Base-by-base conservation (phyloP, 768 basidiomycete species). In the Flagelloscypha sp. region DNA sequence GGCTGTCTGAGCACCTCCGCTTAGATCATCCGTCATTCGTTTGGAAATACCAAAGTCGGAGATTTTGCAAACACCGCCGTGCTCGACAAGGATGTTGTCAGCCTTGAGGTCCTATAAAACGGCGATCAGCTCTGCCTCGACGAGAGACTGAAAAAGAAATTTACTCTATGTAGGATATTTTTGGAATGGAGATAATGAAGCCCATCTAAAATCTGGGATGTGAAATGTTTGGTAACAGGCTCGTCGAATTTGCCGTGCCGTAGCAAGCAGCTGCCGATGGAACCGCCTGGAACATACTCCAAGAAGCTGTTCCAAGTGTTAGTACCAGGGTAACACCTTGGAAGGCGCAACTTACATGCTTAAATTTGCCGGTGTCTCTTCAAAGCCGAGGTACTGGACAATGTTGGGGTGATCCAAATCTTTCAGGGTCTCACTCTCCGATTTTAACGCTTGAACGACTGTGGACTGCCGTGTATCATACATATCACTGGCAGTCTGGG, bases 1-100 rank as follows among this genome's bases (percentile, higher is more conserved):
- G 15, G 87, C 85, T 2, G 92, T 94, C 44, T 76, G 79, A 33
- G 84, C 84, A n/a, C 76, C 84, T 48, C 75, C 75, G 35, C 79
- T 74, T 45, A 82, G 79, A 34, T 84, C 73, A 42, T 95, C 89
- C 43, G 85, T 89, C 43, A 79, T 90, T 42, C 87, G 75, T 61
- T 97, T 98, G n/a, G 90, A 94, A 38, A 98, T 97, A 27, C 95
- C 95, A 52, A 97, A 97, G 59, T 98, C 93, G 3, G 90, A 93
- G 34, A 99, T 98, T 62, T 98, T 98, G 71, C 93, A 95, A 16
- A 84, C 64, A 1, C 95, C 95, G 10, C 76, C 71, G 52, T 78
- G 82, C 54, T 98, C 94, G 12, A 97, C 90, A 12, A 99, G 75
- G 50, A 99, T 95, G 51, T 98, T 99, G 59, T 99, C 95, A 10